Evolutionary conservation across 148 eudicot genomes (phyloP).

Genomic region (Pouteria glomerata): DNA sequence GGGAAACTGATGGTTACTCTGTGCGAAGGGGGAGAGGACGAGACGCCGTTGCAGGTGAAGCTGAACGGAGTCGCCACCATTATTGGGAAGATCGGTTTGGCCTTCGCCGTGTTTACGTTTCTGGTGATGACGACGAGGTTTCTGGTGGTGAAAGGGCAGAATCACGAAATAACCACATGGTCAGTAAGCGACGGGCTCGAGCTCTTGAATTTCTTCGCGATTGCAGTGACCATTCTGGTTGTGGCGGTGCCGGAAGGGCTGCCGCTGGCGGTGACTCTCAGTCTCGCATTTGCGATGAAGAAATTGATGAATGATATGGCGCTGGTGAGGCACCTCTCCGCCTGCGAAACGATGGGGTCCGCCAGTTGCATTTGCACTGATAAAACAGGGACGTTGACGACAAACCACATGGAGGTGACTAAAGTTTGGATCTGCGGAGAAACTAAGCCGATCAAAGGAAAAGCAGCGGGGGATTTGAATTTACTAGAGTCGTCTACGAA

Average conservation of each 20-base stretch:
- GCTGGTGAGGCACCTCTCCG: conserved; percentile 28
- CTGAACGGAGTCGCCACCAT: conserved; percentile 21
- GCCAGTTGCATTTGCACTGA: conserved; percentile 29
- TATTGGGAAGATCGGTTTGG: conserved; percentile 27
- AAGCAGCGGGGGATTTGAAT: neutral
- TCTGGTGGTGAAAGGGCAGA: conserved; percentile 9
- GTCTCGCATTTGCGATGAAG: conserved; percentile 37
- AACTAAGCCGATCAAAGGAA: conserved; percentile 8
- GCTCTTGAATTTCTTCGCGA: conserved; percentile 26
- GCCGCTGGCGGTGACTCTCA: conserved; percentile 33
- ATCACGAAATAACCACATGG: conserved; percentile 10
- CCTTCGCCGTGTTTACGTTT: conserved; percentile 25
- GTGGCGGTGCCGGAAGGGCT: conserved; percentile 40
- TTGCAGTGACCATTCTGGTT: conserved; percentile 30
- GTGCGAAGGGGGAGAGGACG: conserved; percentile 21
- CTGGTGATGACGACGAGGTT: conserved; percentile 13
- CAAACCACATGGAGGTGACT: conserved; percentile 29
- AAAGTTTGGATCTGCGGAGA: conserved; percentile 28
- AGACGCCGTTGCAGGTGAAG: too few relatives aligned
- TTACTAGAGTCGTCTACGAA: conserved; percentile 3
- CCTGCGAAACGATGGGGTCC: conserved; percentile 41
- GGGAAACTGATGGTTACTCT: conserved; percentile 26
- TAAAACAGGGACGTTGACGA: conserved; percentile 33
- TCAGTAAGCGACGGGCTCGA: conserved; percentile 17
- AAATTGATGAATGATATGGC: conserved; percentile 28